A percentile compares a stretch with the other conserved stretches of the same genome.
These are phyloP conservation scores for Pythium grandisporangium DNA, from an alignment of 352 stramenopile species.

Conservation along the genomic window DNA sequence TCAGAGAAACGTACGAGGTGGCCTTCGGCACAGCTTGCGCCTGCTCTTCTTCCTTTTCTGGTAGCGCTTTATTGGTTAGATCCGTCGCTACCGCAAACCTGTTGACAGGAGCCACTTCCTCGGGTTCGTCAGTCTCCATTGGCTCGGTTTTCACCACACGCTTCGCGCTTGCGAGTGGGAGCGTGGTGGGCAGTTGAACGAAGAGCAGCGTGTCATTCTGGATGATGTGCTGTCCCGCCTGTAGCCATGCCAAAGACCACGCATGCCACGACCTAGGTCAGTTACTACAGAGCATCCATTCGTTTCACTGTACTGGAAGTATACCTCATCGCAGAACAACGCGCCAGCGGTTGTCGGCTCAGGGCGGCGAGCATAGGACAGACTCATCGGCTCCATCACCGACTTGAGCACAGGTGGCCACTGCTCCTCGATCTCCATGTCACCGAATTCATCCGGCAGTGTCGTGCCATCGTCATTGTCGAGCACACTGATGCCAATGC, in stretches of 20 bases:
- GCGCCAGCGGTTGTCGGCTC: slow-evolving; percentile 49
- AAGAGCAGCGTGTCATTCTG: slow-evolving; percentile 71
- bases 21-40: slow-evolving; percentile 10
- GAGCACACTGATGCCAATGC: slow-evolving; percentile 78
- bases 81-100: slow-evolving; percentile 13
- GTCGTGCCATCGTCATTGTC: slow-evolving; percentile 44
- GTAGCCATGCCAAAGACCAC: too few relatives aligned
- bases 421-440: slow-evolving; percentile 59
- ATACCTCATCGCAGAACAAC: slow-evolving; percentile 50
- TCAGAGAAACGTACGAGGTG: too few relatives aligned
- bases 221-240: slow-evolving; percentile 39
- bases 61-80: slow-evolving; percentile 4
- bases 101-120: slow-evolving; percentile 15
- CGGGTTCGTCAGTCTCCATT: slow-evolving; percentile 15
- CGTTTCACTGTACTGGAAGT: too few relatives aligned
- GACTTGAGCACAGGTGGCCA: slow-evolving; percentile 77
- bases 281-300: too few relatives aligned
- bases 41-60: slow-evolving; percentile 17
- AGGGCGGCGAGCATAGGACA: slow-evolving; percentile 56
- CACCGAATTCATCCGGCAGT: slow-evolving; percentile 35
- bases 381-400: slow-evolving; percentile 73
- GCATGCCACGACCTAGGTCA: too few relatives aligned
- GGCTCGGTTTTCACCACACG: slow-evolving; percentile 16
- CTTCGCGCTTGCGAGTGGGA: slow-evolving; percentile 51
- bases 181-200: slow-evolving; percentile 75